These are phyloP conservation scores for Flaveria trinervia DNA, from an alignment of 129 eudicot species.

Conservation along the genomic window DNA sequence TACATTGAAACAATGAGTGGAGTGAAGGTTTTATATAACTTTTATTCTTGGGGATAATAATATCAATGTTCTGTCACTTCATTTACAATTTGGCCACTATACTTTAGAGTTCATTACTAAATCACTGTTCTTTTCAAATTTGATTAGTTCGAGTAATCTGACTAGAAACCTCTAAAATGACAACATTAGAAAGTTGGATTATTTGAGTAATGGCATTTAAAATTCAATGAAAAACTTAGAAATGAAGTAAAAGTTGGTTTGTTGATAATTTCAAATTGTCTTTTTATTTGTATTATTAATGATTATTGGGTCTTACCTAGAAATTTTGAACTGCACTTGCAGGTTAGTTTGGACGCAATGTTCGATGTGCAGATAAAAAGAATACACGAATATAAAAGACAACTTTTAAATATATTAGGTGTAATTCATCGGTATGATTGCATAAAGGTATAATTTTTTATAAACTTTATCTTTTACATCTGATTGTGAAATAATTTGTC, in stretches of 20 bases:
- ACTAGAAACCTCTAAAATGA: neutral
- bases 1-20: constrained; percentile 59
- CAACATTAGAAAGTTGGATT: neutral
- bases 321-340: constrained; percentile 5
- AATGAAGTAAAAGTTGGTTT: neutral
- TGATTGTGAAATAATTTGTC: constrained; percentile 1
- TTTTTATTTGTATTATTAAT: neutral
- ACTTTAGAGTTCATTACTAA: neutral
- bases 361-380: constrained; percentile 62
- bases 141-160: neutral
- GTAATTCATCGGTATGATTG: constrained; percentile 62
- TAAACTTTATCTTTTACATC: neutral
- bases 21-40: constrained; percentile 41
- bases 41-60: neutral
- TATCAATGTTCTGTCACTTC: neutral
- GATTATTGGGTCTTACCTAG: neutral
- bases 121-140: neutral
- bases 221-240: neutral
- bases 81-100: neutral
- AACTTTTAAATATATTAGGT: constrained; percentile 51
- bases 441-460: constrained; percentile 48
- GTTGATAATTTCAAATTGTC: neutral
- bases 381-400: constrained; percentile 65
- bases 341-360: constrained; percentile 72
- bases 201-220: neutral